phyloP scores from a whole-genome alignment of 805 yeast genomes.

The Kodamaea fukazawae region DNA sequence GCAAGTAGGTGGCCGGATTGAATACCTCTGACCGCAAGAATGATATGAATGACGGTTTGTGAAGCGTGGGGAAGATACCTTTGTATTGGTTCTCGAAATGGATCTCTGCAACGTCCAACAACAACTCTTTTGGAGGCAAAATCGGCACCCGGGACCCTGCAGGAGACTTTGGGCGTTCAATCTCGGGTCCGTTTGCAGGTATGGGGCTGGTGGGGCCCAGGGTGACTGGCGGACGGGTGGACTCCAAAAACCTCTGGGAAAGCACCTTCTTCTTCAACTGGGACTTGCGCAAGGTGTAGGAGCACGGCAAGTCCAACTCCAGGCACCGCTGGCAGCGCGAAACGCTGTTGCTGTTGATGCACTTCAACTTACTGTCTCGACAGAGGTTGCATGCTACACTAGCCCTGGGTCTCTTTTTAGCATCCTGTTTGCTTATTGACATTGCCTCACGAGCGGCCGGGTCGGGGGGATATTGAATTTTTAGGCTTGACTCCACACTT shows the following conservation, averaged over 20 bases:
- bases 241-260: not conserved
- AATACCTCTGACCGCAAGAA: conserved; percentile 20
- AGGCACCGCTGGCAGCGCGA: conserved; percentile 19
- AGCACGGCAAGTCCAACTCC: conserved; percentile 16
- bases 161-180: conserved; percentile 1
- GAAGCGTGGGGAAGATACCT: conserved; percentile 25
- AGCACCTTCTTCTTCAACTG: conserved; percentile 16
- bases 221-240: too few relatives aligned
- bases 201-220: not conserved
- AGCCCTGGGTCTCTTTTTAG: conserved; percentile 9
- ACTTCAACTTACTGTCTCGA: conserved; percentile 14
- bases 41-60: conserved; percentile 20
- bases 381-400: conserved; percentile 16
- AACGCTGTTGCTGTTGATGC: conserved; percentile 9
- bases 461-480: not conserved
- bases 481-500: conserved; percentile 3
- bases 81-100: conserved; percentile 26
- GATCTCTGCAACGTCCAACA: conserved; percentile 21
- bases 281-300: conserved; percentile 20
- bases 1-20: conserved; percentile 19
- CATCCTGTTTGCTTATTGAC: conserved; percentile 3
- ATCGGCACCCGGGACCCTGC: conserved; percentile 5
- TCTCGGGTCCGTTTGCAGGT: not conserved
- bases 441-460: not conserved
- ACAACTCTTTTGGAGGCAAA: conserved; percentile 17